These are phyloP conservation scores for Aspergillus persii DNA, from an alignment of 2,329 filamentous ascomycete species.

Conservation along the genomic window DNA sequence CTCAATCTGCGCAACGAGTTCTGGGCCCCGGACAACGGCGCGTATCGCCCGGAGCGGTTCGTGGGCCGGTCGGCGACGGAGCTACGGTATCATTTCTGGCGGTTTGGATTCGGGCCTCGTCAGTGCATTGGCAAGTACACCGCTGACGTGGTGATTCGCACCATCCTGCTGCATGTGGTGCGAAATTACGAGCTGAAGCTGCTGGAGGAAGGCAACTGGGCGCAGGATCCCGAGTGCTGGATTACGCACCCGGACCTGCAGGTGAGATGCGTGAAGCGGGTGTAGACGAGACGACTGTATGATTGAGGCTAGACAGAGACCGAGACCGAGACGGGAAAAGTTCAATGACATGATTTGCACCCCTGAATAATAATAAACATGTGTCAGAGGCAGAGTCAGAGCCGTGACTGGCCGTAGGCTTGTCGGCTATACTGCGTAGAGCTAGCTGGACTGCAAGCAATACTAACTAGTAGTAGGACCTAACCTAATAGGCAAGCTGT, in stretches of 20 bases:
- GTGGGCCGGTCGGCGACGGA: not conserved
- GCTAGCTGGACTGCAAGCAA: no score
- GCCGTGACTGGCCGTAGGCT: no score
- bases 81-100: slow-evolving; percentile 41
- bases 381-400: no score
- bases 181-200: slow-evolving; percentile 8
- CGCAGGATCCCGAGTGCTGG: slow-evolving; percentile 5
- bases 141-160: slow-evolving; percentile 37
- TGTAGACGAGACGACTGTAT: not conserved
- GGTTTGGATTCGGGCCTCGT: slow-evolving; percentile 48
- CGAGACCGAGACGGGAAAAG: not conserved
- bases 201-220: slow-evolving; percentile 1
- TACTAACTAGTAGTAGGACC: no score
- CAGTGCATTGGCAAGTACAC: slow-evolving; percentile 46
- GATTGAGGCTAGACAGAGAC: not conserved
- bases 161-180: slow-evolving; percentile 13
- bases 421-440: no score
- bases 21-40: slow-evolving; percentile 39
- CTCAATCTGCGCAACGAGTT: slow-evolving; percentile 12
- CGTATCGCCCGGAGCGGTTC: slow-evolving; percentile 35
- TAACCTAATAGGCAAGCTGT: no score
- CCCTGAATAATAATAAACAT: no score
- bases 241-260: slow-evolving; percentile 10
- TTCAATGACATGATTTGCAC: not conserved
- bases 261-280: slow-evolving; percentile 4